Evolutionary conservation across 2,329 filamentous ascomycete species (phyloP), one percentile per base, ranked within the genome.

Genomic region (Lasiodiplodia theobromae): DNA sequence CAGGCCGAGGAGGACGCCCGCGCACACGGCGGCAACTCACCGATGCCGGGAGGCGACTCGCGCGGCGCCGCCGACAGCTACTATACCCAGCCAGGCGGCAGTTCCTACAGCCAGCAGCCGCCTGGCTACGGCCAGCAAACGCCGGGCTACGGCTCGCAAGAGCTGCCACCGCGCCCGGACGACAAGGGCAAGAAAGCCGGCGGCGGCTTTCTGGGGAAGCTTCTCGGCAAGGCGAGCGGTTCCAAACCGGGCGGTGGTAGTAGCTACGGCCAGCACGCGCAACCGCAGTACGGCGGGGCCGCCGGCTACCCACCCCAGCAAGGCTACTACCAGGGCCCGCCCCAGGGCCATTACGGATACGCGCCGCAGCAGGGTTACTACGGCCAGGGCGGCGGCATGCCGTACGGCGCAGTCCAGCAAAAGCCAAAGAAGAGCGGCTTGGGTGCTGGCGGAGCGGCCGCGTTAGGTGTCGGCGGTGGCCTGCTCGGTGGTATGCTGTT

Each of bases 1-100:
- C 94, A 97, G 78, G 91, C 91, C 54, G 92, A 97, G 79, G 94
- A 97, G 79, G 86, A 97, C 71, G 88, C 88, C 6, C 87, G 88
- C 54, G 85, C 85, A 18, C 76, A 73, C 71, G 70, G 34, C 76
- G 5, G 28, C 28, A 74, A 58, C 78, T 73, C 47, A 65, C 44
- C 58, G 16, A 51, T 52, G 37, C 34, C 63, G 12, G 28, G 40
- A 74, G 75, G 40, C 71, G 69, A 69, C 72, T 69, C 71, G 76
- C 73, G 38, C 77, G 74, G 63, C 78, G 73, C 56, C 58, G 18
- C 44, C 49, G 78, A 83, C 60, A 76, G 78, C 52, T 88, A 85
- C 72, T 88, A 88, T 76, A n/a, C 44, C 44, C 73, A 71, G 51
- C 72, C 73, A 31, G 69, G 68, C 54, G 66, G 63, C 16, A 54